Percentiles rank a stretch among this genome's conserved stretches.
Conservation (phyloP, 192 early-diverging fungal genomes). For the Coemansia sp. region DNA sequence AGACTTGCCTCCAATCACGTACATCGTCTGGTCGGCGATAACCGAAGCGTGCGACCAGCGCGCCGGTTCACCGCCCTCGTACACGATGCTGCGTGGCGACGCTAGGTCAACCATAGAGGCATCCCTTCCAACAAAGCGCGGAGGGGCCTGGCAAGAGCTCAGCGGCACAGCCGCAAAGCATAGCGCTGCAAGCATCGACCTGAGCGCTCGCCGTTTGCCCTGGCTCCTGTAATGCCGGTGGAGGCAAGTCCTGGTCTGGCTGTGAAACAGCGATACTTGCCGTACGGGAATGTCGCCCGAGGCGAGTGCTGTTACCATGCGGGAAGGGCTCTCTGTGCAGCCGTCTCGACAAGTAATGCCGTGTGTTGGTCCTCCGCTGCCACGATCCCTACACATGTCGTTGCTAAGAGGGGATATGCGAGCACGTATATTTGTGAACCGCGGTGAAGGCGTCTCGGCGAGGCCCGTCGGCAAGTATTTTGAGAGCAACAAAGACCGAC, state of each 20-base stretch:
- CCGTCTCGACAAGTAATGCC: no score
- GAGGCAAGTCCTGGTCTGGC: not conserved
- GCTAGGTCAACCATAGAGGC: not conserved
- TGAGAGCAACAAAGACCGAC: no score
- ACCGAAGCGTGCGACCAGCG: conserved; percentile 38
- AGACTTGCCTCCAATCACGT: conserved; percentile 36
- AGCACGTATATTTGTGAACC: no score
- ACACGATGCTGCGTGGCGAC: not conserved
- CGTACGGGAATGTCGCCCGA: not conserved
- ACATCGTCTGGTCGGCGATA: conserved; percentile 41
- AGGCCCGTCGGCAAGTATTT: no score
- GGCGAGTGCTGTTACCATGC: no score
- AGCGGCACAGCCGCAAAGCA: conserved; percentile 1
- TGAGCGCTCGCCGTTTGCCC: not conserved
- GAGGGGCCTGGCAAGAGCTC: conserved; percentile 2
- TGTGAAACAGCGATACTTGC: not conserved
- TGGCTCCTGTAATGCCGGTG: not conserved
- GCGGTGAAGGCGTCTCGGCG: no score
- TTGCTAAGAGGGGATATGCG: no score
- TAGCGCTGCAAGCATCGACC: conserved; percentile 7
- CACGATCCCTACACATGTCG: no score
- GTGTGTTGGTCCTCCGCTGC: no score
- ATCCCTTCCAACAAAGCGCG: not conserved
- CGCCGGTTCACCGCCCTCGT: conserved; percentile 7
- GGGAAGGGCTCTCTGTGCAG: no score